These are phyloP conservation scores for Suillus clintonianus DNA, from an alignment of 768 basidiomycete species.

Conservation along the genomic window DNA sequence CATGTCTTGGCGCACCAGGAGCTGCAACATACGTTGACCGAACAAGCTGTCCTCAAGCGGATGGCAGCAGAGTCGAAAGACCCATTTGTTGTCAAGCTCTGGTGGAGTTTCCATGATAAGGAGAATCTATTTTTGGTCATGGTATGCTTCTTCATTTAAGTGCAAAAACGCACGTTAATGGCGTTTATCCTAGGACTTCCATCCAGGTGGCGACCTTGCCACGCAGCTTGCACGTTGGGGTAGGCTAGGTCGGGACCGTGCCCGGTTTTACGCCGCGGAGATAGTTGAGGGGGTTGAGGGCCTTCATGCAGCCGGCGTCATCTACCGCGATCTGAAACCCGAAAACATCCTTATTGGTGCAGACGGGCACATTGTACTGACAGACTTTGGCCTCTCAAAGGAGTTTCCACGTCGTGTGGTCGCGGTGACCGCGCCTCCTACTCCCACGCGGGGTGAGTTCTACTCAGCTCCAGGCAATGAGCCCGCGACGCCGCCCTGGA, in stretches of 20 bases:
- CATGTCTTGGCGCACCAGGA: conserved; percentile 97
- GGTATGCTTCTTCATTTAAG: conserved; percentile 45
- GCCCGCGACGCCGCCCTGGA: conserved; percentile 73
- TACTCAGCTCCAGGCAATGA: conserved; percentile 43
- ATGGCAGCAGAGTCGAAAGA: conserved; percentile 89
- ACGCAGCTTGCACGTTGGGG: conserved; percentile 98
- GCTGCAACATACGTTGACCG: conserved; percentile 92
- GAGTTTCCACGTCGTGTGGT: conserved; percentile 70
- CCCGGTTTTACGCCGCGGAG: conserved; percentile 96
- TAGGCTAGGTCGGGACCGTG: conserved; percentile 87
- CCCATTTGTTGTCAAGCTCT: conserved; percentile 93
- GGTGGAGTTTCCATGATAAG: conserved; percentile 98
- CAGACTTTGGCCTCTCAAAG: conserved; percentile 95
- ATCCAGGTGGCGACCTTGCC: conserved; percentile 94
- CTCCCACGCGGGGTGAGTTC: conserved; percentile 57
- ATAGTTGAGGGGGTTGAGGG: conserved; percentile 97
- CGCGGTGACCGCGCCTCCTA: conserved; percentile 54
- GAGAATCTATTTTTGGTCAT: conserved; percentile 97
- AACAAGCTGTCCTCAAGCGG: conserved; percentile 91
- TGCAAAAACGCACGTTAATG: conserved; percentile 12
- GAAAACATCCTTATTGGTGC: conserved; percentile 95
- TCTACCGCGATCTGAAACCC: conserved; percentile 96
- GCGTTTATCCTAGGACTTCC: conserved; percentile 69
- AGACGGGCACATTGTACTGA: conserved; percentile 95
- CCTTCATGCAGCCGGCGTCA: conserved; percentile 90